Evolutionary conservation across 257 asterid genomes (phyloP).

Genomic region (Solanum peruvianum): DNA sequence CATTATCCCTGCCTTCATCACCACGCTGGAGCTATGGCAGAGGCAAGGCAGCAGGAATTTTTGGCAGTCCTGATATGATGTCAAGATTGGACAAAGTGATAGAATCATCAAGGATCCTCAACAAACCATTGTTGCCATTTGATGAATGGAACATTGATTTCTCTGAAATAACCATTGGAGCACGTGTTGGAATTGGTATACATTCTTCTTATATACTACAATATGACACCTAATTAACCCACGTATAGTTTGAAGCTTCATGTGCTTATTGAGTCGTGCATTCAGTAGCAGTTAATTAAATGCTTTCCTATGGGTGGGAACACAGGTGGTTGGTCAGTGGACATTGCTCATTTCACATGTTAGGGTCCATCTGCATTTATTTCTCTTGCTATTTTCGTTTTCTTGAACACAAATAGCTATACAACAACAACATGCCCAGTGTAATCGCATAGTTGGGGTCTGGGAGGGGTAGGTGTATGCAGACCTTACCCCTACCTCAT

Average conservation of each 20-base stretch:
- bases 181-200: constrained; percentile 89
- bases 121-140: constrained; percentile 67
- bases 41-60: constrained; percentile 28
- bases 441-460: background rate
- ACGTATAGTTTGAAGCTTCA: background rate
- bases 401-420: background rate
- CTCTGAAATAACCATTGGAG: constrained; percentile 70
- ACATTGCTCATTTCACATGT: background rate
- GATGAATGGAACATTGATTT: constrained; percentile 86
- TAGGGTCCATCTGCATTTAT: background rate
- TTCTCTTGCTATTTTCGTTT: background rate
- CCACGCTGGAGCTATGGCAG: constrained; percentile 52
- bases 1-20: constrained; percentile 83
- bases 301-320: background rate
- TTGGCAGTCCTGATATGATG: constrained; percentile 35
- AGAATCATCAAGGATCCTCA: constrained; percentile 59
- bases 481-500: background rate
- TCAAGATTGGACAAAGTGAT: constrained; percentile 54
- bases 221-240: background rate
- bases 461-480: background rate
- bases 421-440: background rate
- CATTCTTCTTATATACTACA: background rate
- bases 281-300: background rate
- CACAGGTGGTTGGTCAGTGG: background rate
- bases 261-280: background rate